phyloP scores from a whole-genome alignment of 2,329 filamentous ascomycete genomes.

The Aspergillus pseudoviridinutans region DNA sequence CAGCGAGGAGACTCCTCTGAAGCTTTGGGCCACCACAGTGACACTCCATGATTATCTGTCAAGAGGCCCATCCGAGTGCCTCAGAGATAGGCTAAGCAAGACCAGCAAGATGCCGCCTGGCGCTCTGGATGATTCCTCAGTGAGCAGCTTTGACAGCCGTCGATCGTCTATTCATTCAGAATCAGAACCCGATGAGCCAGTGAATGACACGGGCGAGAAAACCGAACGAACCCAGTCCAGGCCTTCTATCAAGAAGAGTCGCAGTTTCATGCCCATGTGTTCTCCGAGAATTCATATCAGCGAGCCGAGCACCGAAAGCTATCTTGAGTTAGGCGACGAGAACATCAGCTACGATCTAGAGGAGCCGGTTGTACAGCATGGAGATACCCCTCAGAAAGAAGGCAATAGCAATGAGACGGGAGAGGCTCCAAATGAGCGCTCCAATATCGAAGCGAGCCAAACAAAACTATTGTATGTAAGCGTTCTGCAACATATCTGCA shows the following conservation, averaged over 20 bases:
- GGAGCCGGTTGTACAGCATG: not conserved
- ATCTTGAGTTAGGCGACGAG: slow-evolving; percentile 13
- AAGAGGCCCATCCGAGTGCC: slow-evolving; percentile 53
- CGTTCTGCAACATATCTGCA: not conserved
- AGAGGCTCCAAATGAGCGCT: not conserved
- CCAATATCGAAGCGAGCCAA: not conserved
- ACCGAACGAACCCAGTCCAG: slow-evolving; percentile 10
- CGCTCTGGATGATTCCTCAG: slow-evolving; percentile 25
- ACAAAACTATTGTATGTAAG: not conserved
- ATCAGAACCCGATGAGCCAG: slow-evolving; percentile 6
- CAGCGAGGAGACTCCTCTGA: slow-evolving; percentile 39
- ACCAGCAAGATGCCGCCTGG: slow-evolving; percentile 18
- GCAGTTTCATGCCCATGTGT: slow-evolving; percentile 19
- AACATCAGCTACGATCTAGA: slow-evolving; percentile 3
- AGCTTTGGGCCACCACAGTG: slow-evolving; percentile 29
- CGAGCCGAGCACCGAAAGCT: slow-evolving; percentile 20
- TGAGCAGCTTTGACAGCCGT: slow-evolving; percentile 29
- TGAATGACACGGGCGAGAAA: not conserved
- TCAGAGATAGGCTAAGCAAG: slow-evolving; percentile 49
- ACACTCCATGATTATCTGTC: slow-evolving; percentile 47
- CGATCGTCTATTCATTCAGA: slow-evolving; percentile 19
- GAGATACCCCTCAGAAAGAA: not conserved
- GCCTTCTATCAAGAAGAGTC: slow-evolving; percentile 19
- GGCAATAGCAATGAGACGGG: not conserved
- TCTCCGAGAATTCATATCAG: slow-evolving; percentile 29